phyloP scores from a whole-genome alignment of 257 asterid species.

The Apocynum venetum region DNA sequence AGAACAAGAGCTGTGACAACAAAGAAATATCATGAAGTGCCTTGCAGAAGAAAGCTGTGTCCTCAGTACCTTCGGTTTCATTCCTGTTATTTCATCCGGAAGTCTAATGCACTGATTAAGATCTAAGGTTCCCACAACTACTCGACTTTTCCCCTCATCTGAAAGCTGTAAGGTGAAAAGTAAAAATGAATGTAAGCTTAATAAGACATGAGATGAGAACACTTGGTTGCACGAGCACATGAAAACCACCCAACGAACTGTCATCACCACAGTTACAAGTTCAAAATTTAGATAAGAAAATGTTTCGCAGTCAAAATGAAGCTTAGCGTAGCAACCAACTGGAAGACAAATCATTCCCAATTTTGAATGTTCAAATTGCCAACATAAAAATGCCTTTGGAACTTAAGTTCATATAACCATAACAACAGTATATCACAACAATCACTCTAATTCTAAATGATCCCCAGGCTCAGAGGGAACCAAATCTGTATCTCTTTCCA shows the following conservation, averaged over 20 bases:
- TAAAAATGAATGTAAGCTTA: neutral
- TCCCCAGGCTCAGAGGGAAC: neutral
- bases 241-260: neutral
- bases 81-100: constrained; percentile 76
- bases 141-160: constrained; percentile 50
- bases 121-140: constrained; percentile 87
- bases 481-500: neutral
- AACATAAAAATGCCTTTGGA: neutral
- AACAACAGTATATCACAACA: neutral
- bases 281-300: neutral
- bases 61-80: constrained; percentile 62
- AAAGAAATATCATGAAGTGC: neutral
- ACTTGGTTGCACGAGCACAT: neutral
- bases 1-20: neutral
- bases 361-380: neutral
- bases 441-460: neutral
- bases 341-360: neutral
- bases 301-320: neutral
- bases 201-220: neutral
- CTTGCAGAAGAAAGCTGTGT: neutral
- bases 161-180: constrained; percentile 49
- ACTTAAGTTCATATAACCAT: neutral
- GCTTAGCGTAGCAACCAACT: neutral
- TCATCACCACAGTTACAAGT: neutral
- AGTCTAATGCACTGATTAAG: constrained; percentile 81